These are phyloP conservation scores for Prunus mongolica DNA, from an alignment of 306 rosid genomes.

Conservation along the genomic window DNA sequence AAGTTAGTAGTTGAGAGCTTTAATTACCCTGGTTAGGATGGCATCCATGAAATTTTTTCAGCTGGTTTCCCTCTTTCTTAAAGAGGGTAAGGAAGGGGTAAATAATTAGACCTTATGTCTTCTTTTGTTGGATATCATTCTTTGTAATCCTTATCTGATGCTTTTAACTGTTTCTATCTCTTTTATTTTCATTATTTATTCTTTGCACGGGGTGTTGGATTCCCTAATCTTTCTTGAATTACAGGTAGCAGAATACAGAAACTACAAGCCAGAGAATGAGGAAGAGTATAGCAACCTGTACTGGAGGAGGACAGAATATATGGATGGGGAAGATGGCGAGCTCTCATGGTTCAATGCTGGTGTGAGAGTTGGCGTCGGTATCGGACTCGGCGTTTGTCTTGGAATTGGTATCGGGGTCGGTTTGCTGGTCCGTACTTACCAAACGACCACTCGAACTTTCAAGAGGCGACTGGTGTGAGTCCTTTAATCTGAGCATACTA, in stretches of 20 bases:
- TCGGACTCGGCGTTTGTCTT: slow-evolving; percentile 42
- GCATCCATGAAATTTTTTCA: background rate
- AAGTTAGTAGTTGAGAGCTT: too few species aligned
- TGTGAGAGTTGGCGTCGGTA: slow-evolving; percentile 43
- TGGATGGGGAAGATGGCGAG: slow-evolving; percentile 39
- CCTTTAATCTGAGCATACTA: slow-evolving; percentile 2
- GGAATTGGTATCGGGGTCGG: slow-evolving; percentile 40
- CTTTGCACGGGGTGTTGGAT: background rate
- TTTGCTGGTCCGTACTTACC: slow-evolving; percentile 36
- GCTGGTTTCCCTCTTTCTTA: background rate
- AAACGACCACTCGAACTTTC: slow-evolving; percentile 36
- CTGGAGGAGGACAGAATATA: slow-evolving; percentile 36
- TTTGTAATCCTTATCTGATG: too few species aligned
- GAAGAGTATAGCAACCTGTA: slow-evolving; percentile 19
- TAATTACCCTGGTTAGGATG: background rate
- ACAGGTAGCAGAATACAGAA: slow-evolving; percentile 28
- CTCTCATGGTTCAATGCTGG: slow-evolving; percentile 48
- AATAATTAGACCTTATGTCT: background rate
- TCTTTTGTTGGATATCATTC: too few species aligned
- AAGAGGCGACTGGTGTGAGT: slow-evolving; percentile 30
- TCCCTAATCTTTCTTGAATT: background rate
- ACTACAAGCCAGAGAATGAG: slow-evolving; percentile 29
- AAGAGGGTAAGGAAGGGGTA: background rate
- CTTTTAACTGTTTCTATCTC: background rate
- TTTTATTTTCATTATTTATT: background rate